These are phyloP conservation scores for Schwanniomyces vanrijiae DNA, from an alignment of 805 yeast species.

Conservation along the genomic window DNA sequence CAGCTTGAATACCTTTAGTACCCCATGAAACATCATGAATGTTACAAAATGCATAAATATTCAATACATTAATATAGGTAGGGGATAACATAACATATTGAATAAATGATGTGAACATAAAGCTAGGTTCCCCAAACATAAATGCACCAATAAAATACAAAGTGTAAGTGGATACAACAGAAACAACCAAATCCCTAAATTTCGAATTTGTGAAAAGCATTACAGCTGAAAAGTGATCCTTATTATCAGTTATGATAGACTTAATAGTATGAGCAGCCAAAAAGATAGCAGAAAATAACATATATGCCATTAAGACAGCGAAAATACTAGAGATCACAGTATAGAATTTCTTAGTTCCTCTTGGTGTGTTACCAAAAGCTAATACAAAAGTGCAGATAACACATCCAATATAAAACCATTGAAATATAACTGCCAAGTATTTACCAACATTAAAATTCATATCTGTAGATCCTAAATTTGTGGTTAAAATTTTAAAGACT, in stretches of 20 bases:
- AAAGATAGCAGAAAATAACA: slow-evolving; percentile 83
- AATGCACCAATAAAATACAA: slow-evolving; percentile 78
- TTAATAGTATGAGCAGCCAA: slow-evolving; percentile 74
- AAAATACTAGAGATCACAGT: slow-evolving; percentile 72
- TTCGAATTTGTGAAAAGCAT: slow-evolving; percentile 64
- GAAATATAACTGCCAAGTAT: slow-evolving; percentile 71
- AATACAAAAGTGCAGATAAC: slow-evolving; percentile 83
- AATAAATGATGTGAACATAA: slow-evolving; percentile 81
- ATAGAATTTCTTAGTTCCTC: slow-evolving; percentile 82
- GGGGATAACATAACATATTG: slow-evolving; percentile 88
- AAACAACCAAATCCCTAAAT: slow-evolving; percentile 85
- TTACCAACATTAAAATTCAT: slow-evolving; percentile 72
- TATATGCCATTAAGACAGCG: slow-evolving; percentile 85
- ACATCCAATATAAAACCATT: slow-evolving; percentile 84
- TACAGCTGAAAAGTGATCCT: slow-evolving; percentile 38
- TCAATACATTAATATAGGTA: slow-evolving; percentile 84
- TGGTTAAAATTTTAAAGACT: slow-evolving; percentile 84
- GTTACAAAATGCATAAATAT: slow-evolving; percentile 94
- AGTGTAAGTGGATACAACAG: slow-evolving; percentile 79
- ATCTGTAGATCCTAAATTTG: slow-evolving; percentile 64
- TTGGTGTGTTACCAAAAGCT: slow-evolving; percentile 92
- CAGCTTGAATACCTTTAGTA: slow-evolving; percentile 76
- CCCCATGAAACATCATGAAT: slow-evolving; percentile 98
- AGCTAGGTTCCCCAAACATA: slow-evolving; percentile 86
- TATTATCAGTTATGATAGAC: slow-evolving; percentile 46